Percentiles rank a stretch among this genome's conserved stretches.
Evolutionary conservation across 805 yeast genomes (phyloP).

Genomic region (Metschnikowia santaceciliae): DNA sequence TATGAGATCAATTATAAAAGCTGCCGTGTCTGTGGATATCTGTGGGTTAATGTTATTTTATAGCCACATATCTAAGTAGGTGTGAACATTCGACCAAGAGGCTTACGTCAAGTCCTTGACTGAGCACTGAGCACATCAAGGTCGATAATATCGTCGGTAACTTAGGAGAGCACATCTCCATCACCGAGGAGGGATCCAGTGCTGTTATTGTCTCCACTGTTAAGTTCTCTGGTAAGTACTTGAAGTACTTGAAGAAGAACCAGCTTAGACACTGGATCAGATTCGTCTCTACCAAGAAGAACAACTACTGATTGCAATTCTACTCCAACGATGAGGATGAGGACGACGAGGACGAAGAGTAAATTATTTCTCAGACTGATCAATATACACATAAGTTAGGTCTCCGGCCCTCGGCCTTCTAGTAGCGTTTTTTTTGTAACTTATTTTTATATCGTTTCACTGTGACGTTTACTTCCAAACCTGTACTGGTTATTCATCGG

Average conservation of each 20-base stretch:
- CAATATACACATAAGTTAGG: slow-evolving; percentile 1
- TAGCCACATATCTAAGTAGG: too few relatives aligned
- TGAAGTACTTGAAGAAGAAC: slow-evolving; percentile 99
- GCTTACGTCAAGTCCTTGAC: slow-evolving; percentile 96
- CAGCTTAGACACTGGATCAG: slow-evolving; percentile 99
- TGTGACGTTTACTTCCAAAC: too few relatives aligned
- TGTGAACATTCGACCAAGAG: slow-evolving; percentile 72
- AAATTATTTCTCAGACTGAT: neutral
- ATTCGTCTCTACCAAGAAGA: slow-evolving; percentile 92
- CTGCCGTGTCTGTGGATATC: too few relatives aligned
- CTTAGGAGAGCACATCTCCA: slow-evolving; percentile 92
- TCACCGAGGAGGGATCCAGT: slow-evolving; percentile 82
- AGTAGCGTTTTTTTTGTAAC: too few relatives aligned
- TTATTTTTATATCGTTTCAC: too few relatives aligned
- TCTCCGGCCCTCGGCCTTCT: too few relatives aligned
- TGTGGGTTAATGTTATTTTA: too few relatives aligned
- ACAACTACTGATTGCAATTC: slow-evolving; percentile 97
- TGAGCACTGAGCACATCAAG: slow-evolving; percentile 83
- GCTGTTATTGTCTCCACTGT: slow-evolving; percentile 86
- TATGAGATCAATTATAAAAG: too few relatives aligned
- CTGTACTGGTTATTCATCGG: too few relatives aligned
- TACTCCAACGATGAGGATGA: slow-evolving; percentile 82
- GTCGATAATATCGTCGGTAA: slow-evolving; percentile 95
- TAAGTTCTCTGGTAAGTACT: slow-evolving; percentile 99
- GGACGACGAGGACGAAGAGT: slow-evolving; percentile 42